Conservation (phyloP, 2,329 filamentous ascomycete species). For the Beauveria pseudobassiana region DNA sequence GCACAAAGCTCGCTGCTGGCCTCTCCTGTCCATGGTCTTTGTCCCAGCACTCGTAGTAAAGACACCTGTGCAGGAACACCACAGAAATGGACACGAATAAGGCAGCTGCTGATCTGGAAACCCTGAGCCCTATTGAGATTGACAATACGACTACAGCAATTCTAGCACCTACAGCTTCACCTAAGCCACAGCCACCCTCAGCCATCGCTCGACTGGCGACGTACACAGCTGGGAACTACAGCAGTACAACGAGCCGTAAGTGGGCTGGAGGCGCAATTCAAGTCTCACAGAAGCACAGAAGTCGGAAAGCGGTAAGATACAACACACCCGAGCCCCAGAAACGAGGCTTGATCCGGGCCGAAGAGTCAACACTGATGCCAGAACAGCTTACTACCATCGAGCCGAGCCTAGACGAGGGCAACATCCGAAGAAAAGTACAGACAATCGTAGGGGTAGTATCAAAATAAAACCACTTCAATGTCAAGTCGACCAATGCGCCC, state of each 20-base stretch:
- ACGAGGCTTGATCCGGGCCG: neutral
- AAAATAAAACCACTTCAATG: conserved; percentile 22
- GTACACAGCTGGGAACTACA: too few relatives aligned
- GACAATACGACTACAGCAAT: conserved; percentile 28
- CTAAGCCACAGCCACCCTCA: conserved; percentile 23
- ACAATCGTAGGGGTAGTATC: conserved; percentile 24
- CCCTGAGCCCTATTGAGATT: neutral
- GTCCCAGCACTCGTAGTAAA: too few relatives aligned
- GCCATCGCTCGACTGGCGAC: conserved; percentile 13
- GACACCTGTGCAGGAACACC: neutral
- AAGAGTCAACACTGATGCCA: neutral
- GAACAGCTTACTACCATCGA: conserved; percentile 23
- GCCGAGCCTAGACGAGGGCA: conserved; percentile 27
- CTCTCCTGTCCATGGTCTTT: neutral
- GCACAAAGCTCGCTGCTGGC: neutral
- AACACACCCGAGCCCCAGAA: neutral
- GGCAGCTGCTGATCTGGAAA: neutral
- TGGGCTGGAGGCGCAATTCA: neutral
- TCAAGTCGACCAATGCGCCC: conserved; percentile 12
- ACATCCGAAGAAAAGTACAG: conserved; percentile 29
- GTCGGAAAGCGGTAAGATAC: neutral
- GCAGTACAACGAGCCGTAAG: neutral
- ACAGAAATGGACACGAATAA: neutral
- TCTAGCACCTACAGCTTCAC: conserved; percentile 27
- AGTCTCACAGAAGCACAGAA: neutral